Conservation (phyloP, 805 yeast species). For the Teunomyces lycoperdinae region DNA sequence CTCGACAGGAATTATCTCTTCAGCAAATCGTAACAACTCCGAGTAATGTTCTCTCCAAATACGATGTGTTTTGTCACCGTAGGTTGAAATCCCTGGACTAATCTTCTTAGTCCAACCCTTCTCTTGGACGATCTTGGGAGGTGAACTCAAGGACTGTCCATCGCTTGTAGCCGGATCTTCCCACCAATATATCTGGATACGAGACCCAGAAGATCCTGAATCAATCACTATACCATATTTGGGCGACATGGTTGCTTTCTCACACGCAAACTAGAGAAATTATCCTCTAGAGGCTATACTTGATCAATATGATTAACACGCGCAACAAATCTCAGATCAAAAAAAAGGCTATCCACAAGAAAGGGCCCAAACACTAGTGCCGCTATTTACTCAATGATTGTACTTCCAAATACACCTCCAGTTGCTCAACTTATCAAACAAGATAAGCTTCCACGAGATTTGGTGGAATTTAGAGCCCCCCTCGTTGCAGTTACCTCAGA, state of each 20-base stretch:
- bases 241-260: slow-evolving; percentile 4
- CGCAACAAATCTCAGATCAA: slow-evolving; percentile 1
- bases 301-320: not conserved
- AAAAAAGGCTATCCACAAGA: not conserved
- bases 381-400: slow-evolving; percentile 19
- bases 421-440: slow-evolving; percentile 13
- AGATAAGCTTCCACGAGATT: slow-evolving; percentile 7
- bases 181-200: slow-evolving; percentile 85
- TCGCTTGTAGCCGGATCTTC: slow-evolving; percentile 38
- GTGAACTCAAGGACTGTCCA: slow-evolving; percentile 45
- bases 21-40: slow-evolving; percentile 66
- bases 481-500: slow-evolving; percentile 8
- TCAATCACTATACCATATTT: slow-evolving; percentile 87
- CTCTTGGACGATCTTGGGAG: slow-evolving; percentile 66
- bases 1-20: slow-evolving; percentile 61
- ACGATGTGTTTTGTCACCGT: slow-evolving; percentile 42
- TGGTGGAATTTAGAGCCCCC: slow-evolving; percentile 17
- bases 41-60: slow-evolving; percentile 74
- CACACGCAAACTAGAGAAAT: not conserved
- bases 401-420: slow-evolving; percentile 35
- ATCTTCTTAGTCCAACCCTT: slow-evolving; percentile 68
- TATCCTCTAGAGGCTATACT: not conserved
- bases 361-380: too few relatives aligned
- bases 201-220: slow-evolving; percentile 94
- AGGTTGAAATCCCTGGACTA: slow-evolving; percentile 84